phyloP scores from a whole-genome alignment of 202 grass and related monocot genomes.

The Panicum hallii region DNA sequence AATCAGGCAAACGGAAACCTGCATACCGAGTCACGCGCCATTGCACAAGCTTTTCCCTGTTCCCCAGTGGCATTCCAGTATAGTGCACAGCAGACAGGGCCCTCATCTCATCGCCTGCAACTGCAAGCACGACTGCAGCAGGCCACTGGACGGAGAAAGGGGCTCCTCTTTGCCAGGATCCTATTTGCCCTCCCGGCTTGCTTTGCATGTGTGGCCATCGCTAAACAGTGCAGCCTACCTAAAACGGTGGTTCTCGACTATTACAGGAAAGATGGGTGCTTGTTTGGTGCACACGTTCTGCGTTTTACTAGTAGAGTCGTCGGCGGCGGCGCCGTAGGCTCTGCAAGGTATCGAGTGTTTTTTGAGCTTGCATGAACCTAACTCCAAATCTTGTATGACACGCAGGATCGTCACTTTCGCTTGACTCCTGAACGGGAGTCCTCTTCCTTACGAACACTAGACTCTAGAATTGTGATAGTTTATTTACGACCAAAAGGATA shows the following conservation, averaged over 20 bases:
- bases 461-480: neutral
- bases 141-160: conserved; percentile 28
- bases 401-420: neutral
- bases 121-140: conserved; percentile 13
- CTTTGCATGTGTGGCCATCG: conserved; percentile 17
- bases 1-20: conserved; percentile 25
- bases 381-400: neutral
- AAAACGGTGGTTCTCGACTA: neutral
- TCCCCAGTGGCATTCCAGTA: conserved; percentile 33
- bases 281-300: neutral
- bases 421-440: conserved; percentile 6
- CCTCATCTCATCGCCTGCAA: neutral
- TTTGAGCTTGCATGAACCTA: neutral
- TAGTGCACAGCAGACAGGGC: conserved; percentile 25
- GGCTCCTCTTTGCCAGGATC: conserved; percentile 21
- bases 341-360: neutral
- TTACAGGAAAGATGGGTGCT: neutral
- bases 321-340: neutral
- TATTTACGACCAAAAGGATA: neutral
- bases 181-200: conserved; percentile 3
- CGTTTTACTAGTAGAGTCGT: neutral
- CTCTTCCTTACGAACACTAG: conserved; percentile 39
- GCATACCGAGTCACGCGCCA: conserved; percentile 45
- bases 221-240: conserved; percentile 16
- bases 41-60: neutral